phyloP scores from a whole-genome alignment of 2,329 filamentous ascomycete species.

The Triangularia setosa region DNA sequence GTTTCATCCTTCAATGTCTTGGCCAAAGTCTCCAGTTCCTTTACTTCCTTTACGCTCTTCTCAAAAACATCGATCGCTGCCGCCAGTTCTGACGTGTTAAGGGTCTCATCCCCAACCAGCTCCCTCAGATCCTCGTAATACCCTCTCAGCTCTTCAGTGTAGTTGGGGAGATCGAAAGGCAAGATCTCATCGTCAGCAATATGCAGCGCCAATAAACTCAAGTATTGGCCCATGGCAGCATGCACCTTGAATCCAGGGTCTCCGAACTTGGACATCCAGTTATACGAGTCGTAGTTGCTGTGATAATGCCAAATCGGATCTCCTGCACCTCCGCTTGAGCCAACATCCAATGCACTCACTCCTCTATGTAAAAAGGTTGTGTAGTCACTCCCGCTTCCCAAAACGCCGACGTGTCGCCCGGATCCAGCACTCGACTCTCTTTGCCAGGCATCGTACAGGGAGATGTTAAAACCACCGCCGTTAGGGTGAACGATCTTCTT shows the following conservation, averaged over 20 bases:
- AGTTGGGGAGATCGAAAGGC: conserved; percentile 76
- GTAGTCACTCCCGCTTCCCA: conserved; percentile 76
- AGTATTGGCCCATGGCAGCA: conserved; percentile 70
- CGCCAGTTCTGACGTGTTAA: conserved; percentile 38
- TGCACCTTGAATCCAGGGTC: conserved; percentile 84
- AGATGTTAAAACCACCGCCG: conserved; percentile 61
- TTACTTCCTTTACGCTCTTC: conserved; percentile 1
- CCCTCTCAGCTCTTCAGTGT: conserved; percentile 59
- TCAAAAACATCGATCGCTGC: conserved; percentile 33
- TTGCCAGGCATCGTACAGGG: conserved; percentile 73
- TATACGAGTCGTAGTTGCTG: conserved; percentile 85
- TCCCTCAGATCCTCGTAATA: conserved; percentile 57
- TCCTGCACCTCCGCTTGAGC: conserved; percentile 58
- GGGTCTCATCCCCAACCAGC: conserved; percentile 32
- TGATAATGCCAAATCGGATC: conserved; percentile 68
- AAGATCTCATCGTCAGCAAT: conserved; percentile 75
- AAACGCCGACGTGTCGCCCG: conserved; percentile 55
- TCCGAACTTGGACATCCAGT: conserved; percentile 74
- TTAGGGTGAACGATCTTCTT: conserved; percentile 55
- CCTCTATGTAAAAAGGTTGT: conserved; percentile 83
- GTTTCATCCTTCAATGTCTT: conserved; percentile 26
- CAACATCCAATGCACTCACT: conserved; percentile 58
- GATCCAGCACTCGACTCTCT: conserved; percentile 37
- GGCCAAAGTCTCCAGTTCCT: neutral
- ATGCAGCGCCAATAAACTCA: conserved; percentile 75